Percentiles rank a stretch among this genome's conserved stretches.
These are phyloP conservation scores for Aspergillus conjunctus DNA, from an alignment of 495 filamentous ascomycete species.

Conservation along the genomic window DNA sequence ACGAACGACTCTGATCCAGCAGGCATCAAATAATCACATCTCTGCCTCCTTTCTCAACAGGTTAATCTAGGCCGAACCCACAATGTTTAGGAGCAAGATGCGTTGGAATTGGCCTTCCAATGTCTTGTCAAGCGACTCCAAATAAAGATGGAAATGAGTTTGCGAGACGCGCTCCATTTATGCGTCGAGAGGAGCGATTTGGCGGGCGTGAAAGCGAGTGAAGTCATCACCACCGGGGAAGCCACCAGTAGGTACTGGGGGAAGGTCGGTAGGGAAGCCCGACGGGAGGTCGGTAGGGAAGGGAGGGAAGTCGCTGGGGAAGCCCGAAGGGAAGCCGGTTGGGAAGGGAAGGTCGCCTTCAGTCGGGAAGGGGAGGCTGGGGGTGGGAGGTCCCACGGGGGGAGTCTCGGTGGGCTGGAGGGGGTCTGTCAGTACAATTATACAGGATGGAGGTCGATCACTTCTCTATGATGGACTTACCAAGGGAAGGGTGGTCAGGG, in stretches of 20 bases:
- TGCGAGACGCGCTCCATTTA: conserved; percentile 14
- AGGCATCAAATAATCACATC: not conserved
- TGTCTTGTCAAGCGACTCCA: no score
- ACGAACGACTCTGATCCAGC: conserved; percentile 7
- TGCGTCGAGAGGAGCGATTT: conserved; percentile 27
- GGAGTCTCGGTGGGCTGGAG: not conserved
- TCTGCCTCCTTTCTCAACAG: not conserved
- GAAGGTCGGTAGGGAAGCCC: not conserved
- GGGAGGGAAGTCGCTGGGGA: not conserved
- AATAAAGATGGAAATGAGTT: no score
- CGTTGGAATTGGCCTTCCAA: not conserved
- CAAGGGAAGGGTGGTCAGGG: conserved; percentile 3
- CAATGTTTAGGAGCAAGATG: not conserved
- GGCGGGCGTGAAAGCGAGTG: conserved; percentile 34
- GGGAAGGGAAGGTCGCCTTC: not conserved
- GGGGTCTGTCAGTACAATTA: not conserved
- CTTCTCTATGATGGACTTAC: not conserved
- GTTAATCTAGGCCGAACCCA: not conserved
- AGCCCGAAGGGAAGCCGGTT: not conserved
- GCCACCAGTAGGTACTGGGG: not conserved
- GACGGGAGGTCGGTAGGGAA: not conserved
- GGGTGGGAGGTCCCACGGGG: not conserved
- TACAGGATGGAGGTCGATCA: not conserved
- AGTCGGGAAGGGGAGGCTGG: not conserved
- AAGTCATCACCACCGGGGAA: conserved; percentile 15